Conservation (phyloP, 75 land plant genomes). For the Ceratopteris richardii region DNA sequence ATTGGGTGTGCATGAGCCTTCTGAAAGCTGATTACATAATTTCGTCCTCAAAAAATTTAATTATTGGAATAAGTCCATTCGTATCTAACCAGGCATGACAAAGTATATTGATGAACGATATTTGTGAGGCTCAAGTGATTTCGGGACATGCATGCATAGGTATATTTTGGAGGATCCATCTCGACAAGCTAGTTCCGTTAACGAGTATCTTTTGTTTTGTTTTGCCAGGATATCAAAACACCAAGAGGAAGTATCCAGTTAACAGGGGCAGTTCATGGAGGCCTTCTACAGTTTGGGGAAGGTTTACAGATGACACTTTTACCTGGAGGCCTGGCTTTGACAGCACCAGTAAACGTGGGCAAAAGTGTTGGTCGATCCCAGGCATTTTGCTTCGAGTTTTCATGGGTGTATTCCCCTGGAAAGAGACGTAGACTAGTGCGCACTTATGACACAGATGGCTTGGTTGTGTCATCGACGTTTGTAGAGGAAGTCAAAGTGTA, state of each 20-base stretch:
- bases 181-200: too few species aligned
- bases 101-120: too few species aligned
- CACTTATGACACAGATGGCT: slow-evolving; percentile 77
- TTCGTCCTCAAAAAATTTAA: too few species aligned
- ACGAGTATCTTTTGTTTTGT: background rate
- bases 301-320: slow-evolving; percentile 64
- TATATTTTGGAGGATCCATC: too few species aligned
- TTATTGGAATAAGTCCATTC: too few species aligned
- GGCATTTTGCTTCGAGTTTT: slow-evolving; percentile 82
- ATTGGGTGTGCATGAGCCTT: too few species aligned
- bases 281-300: slow-evolving; percentile 51
- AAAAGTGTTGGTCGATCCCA: slow-evolving; percentile 57
- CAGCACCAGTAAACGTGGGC: slow-evolving; percentile 65
- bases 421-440: slow-evolving; percentile 81
- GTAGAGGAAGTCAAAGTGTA: slow-evolving; percentile 54
- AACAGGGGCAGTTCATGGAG: slow-evolving; percentile 44
- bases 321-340: slow-evolving; percentile 81
- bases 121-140: too few species aligned
- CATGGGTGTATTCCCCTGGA: slow-evolving; percentile 79
- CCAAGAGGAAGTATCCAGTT: slow-evolving; percentile 37
- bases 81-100: too few species aligned
- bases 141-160: too few species aligned
- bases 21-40: too few species aligned
- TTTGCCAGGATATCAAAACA: slow-evolving; percentile 52
- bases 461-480: slow-evolving; percentile 86